Percentiles rank a stretch among this genome's conserved stretches.
These are phyloP conservation scores for Colletotrichum gigasporum DNA, from an alignment of 2,329 filamentous ascomycete genomes.

Conservation along the genomic window DNA sequence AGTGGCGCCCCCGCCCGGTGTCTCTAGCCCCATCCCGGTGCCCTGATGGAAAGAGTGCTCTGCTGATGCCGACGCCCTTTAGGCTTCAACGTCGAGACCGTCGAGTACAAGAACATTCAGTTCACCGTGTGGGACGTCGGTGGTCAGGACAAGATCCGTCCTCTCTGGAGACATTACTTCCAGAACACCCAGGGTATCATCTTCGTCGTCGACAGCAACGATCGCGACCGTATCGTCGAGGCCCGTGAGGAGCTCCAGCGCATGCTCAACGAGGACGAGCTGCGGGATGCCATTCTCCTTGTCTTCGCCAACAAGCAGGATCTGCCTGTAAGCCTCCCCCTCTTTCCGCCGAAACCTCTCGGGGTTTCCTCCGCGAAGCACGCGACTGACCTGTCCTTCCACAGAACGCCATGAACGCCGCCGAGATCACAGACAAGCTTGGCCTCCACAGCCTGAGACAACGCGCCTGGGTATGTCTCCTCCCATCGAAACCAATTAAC, in stretches of 20 bases:
- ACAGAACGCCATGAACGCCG: conserved; percentile 99
- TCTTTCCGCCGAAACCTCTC: not conserved
- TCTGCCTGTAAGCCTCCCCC: conserved; percentile 82
- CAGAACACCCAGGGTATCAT: conserved; percentile 99
- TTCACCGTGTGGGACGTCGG: conserved; percentile 99
- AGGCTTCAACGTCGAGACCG: conserved; percentile 99
- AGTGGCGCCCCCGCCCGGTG: not conserved
- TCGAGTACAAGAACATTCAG: conserved; percentile 99
- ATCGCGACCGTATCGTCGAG: conserved; percentile 97
- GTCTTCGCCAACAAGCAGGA: conserved; percentile 99
- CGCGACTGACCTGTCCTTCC: conserved; percentile 9
- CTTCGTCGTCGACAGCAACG: conserved; percentile 99
- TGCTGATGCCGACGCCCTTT: conserved; percentile 36
- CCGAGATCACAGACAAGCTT: conserved; percentile 99
- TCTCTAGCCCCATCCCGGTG: conserved; percentile 3
- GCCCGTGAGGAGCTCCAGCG: conserved; percentile 95
- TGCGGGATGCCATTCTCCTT: conserved; percentile 94
- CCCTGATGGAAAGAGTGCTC: not conserved
- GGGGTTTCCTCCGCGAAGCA: not conserved
- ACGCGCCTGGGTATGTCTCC: conserved; percentile 90
- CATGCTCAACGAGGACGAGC: conserved; percentile 99
- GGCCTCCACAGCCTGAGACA: conserved; percentile 98
- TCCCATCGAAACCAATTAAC: not conserved
- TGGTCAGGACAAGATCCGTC: conserved; percentile 99
- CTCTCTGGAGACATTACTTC: conserved; percentile 99